A percentile compares a stretch with the other conserved stretches of the same genome.
phyloP scores from a whole-genome alignment of 768 basidiomycete genomes.

The Rhodotorula graminis region DNA sequence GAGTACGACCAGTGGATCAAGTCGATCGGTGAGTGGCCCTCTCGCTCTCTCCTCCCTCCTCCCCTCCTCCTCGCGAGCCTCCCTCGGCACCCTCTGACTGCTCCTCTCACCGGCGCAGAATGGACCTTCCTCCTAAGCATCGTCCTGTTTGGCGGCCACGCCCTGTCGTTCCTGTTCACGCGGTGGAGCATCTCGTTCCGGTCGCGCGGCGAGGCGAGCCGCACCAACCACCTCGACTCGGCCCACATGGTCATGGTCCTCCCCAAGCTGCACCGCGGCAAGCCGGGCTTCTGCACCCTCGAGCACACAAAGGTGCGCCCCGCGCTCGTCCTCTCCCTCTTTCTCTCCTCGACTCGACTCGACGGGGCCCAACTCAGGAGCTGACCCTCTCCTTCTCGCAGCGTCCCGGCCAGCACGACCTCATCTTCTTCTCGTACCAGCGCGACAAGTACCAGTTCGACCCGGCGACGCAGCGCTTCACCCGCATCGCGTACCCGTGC shows the following conservation, averaged over 20 bases:
- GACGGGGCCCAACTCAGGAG: background rate
- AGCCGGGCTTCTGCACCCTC: constrained; percentile 36
- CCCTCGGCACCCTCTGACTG: constrained; percentile 8
- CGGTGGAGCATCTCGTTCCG: constrained; percentile 78
- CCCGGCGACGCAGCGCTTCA: constrained; percentile 60
- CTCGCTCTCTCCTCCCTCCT: too few relatives aligned
- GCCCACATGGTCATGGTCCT: constrained; percentile 30
- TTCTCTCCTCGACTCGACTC: too few relatives aligned
- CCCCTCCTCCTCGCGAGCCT: background rate
- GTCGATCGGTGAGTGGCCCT: constrained; percentile 35
- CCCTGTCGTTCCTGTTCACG: constrained; percentile 84
- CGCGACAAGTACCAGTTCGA: constrained; percentile 81
- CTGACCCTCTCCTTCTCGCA: constrained; percentile 12
- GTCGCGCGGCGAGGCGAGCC: constrained; percentile 71
- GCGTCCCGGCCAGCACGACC: constrained; percentile 52
- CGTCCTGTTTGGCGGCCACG: constrained; percentile 75
- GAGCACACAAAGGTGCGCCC: constrained; percentile 30
- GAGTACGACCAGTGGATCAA: constrained; percentile 85
- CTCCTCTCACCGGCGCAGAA: too few relatives aligned
- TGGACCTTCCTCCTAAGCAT: constrained; percentile 96
- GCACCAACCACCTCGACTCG: constrained; percentile 48
- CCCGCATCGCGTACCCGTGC: constrained; percentile 80
- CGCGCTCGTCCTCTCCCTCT: background rate
- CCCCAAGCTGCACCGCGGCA: constrained; percentile 37
- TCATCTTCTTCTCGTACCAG: constrained; percentile 84